A percentile compares a stretch with the other conserved stretches of the same genome.
Evolutionary conservation across 2,329 filamentous ascomycete genomes (phyloP).

Genomic region (Cercospora sesami): DNA sequence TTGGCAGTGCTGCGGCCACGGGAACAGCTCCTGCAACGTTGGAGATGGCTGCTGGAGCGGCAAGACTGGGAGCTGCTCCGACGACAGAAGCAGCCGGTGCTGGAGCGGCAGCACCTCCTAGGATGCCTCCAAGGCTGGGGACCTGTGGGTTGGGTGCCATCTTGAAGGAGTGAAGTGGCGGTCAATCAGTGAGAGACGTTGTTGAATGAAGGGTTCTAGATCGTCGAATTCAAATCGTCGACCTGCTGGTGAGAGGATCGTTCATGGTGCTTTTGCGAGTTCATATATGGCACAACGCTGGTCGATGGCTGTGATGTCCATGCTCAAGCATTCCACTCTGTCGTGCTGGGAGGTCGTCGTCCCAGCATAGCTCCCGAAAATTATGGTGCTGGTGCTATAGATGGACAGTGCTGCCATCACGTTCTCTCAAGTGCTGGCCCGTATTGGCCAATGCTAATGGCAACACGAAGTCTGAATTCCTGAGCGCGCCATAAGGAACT

Average conservation of each 20-base stretch:
- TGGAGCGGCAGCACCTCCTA: neutral
- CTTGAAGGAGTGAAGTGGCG: neutral
- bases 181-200: neutral
- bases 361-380: neutral
- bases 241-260: neutral
- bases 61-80: neutral
- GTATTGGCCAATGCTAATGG: neutral
- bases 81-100: neutral
- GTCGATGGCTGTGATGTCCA: neutral
- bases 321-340: neutral
- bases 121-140: neutral
- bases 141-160: conserved; percentile 12
- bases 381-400: neutral
- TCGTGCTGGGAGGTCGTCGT: neutral
- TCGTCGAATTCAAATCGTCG: neutral
- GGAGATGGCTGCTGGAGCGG: neutral
- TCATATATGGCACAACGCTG: neutral
- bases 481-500: neutral
- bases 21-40: neutral
- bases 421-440: neutral
- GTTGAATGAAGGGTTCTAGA: neutral
- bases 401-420: neutral
- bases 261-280: too few relatives aligned
- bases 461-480: neutral
- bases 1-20: neutral